Base-by-base conservation (phyloP, 192 early-diverging fungal species). In the Coemansia sp. region DNA sequence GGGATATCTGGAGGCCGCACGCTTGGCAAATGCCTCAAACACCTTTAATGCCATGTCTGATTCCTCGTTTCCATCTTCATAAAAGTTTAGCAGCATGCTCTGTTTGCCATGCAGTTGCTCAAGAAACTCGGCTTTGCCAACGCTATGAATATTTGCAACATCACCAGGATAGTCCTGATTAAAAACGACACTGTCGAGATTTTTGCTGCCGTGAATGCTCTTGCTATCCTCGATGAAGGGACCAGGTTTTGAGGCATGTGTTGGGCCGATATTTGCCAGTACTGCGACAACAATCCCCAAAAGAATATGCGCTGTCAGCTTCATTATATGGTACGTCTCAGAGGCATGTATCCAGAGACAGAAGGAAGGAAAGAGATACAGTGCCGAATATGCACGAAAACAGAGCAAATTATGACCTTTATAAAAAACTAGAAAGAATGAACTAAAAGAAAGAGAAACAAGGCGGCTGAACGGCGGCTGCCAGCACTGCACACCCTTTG, bases 61-160 rank as follows among this genome's bases (percentile, higher is more conserved):
- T 37, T 77, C 71, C 8, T 65, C 51, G 22, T 63, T 63, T 7
- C 50, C 68, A 8, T 48, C 25, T 13, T 70, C 65, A 51, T 73
- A 74, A 20, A 82, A 76, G 2, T 57, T 58, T 16, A 82, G 62
- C 10, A 82, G 54, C n/a, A 82, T 67, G 42, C 50, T 48, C 39
- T 71, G 55, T 57, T 68, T 51, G 3, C 64, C 58, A 9, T 64
- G 49, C 1, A 82, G 71, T 13, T 63, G 41, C 39, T 46, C 5
- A 39, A 77, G 11, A 53, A 82, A 77, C 8, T 61, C 63, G 7
- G 46, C 51, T 19, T 82, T 82, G 53, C 53, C 64, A 2, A 76
- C 53, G 32, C 74, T 66, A 2, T 17, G 17, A 8, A 81, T 61
- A 20, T 7, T 13, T n/a, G 32, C 22, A 8, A 50, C 41, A 14